Conservation (phyloP, 2,329 filamentous ascomycete genomes). For the Bipolaris bicolor region DNA sequence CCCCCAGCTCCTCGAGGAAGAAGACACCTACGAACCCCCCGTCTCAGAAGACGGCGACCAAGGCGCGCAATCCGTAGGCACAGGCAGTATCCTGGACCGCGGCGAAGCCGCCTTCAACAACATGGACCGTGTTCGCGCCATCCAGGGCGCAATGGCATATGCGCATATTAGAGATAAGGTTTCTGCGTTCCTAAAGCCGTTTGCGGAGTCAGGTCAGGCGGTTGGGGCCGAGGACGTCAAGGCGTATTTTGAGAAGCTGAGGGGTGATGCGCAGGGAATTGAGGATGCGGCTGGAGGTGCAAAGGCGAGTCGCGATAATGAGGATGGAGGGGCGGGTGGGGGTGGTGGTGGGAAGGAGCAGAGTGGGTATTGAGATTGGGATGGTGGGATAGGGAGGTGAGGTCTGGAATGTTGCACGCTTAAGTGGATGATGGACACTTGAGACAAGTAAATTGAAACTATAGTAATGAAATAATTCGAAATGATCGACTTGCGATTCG, state of each 20-base stretch:
- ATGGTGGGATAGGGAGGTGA: neutral
- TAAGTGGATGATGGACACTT: neutral
- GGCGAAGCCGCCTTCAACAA: conserved; percentile 91
- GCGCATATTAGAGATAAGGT: conserved; percentile 95
- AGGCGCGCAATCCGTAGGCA: conserved; percentile 66
- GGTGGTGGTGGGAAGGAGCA: conserved; percentile 47
- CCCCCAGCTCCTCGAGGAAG: conserved; percentile 87
- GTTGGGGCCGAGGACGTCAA: conserved; percentile 97
- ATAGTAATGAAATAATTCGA: too few relatives aligned
- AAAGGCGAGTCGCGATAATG: conserved; percentile 33
- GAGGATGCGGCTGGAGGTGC: conserved; percentile 43
- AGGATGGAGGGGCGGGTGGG: conserved; percentile 29
- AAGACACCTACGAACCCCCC: conserved; percentile 92
- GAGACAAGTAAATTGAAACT: too few relatives aligned
- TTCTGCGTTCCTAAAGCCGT: conserved; percentile 92
- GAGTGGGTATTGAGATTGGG: conserved; percentile 49
- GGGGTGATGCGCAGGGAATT: conserved; percentile 82
- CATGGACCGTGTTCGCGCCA: conserved; percentile 89
- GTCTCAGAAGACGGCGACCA: conserved; percentile 66
- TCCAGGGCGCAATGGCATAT: conserved; percentile 96
- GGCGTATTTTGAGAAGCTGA: conserved; percentile 89
- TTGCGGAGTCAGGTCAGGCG: conserved; percentile 85
- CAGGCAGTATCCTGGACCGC: conserved; percentile 83
- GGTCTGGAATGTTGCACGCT: neutral
- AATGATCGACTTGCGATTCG: too few relatives aligned